Conservation (phyloP, 192 early-diverging fungal species). For the Radiomyces spectabilis region DNA sequence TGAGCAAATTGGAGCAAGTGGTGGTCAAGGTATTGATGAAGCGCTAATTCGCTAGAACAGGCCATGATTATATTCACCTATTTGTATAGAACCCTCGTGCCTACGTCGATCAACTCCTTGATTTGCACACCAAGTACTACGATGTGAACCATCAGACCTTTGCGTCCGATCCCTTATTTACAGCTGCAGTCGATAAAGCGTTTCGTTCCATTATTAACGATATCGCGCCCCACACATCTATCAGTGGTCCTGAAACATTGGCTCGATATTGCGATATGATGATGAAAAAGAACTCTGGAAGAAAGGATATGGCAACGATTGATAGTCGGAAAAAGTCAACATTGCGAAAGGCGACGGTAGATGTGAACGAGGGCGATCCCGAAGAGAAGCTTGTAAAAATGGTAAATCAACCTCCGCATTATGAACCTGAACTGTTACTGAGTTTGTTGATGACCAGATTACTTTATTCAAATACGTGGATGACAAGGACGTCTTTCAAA, state of each 20-base stretch:
- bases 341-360: conserved; percentile 16
- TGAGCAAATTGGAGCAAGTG: background rate
- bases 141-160: conserved; percentile 75
- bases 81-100: conserved; percentile 58
- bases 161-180: conserved; percentile 77
- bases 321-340: conserved; percentile 1
- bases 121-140: conserved; percentile 82
- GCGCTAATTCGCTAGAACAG: background rate
- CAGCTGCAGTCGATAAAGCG: conserved; percentile 86
- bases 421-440: too few relatives aligned
- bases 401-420: conserved; percentile 4
- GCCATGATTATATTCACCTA: background rate
- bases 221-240: conserved; percentile 74
- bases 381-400: conserved; percentile 41
- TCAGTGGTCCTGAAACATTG: conserved; percentile 80
- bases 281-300: conserved; percentile 77
- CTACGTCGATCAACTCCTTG: conserved; percentile 83
- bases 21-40: background rate
- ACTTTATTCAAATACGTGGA: conserved; percentile 95
- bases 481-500: conserved; percentile 98
- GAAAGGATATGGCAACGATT: conserved; percentile 52
- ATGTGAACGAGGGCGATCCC: conserved; percentile 33
- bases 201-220: conserved; percentile 92
- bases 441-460: conserved; percentile 60
- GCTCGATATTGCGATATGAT: conserved; percentile 88